Conservation (phyloP, 441 rosid genomes). For the Biscutella laevigata region DNA sequence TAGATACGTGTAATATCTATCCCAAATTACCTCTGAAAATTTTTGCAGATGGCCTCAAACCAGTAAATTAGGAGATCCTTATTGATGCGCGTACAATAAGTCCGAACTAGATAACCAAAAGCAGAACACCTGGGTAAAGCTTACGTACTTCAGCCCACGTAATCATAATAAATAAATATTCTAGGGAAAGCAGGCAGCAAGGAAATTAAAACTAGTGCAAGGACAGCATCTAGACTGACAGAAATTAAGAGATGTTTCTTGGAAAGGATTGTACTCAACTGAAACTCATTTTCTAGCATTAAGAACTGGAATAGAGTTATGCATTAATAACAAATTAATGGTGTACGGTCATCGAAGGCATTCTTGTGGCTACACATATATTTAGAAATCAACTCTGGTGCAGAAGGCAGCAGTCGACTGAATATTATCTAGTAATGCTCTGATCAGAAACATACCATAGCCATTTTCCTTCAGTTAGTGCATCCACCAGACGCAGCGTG, state of each 20-base stretch:
- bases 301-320: neutral
- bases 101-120: constrained; percentile 59
- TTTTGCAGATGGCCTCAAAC: constrained; percentile 74
- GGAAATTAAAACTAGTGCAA: neutral
- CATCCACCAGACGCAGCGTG: constrained; percentile 55
- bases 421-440: constrained; percentile 7
- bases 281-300: neutral
- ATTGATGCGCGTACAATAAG: constrained; percentile 48
- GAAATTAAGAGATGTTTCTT: constrained; percentile 3
- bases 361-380: constrained; percentile 7
- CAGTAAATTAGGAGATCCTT: constrained; percentile 58
- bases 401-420: neutral
- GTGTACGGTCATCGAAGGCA: constrained; percentile 6
- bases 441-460: constrained; percentile 55
- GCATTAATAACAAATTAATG: constrained; percentile 11
- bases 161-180: neutral
- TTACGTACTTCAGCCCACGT: constrained; percentile 14
- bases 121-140: constrained; percentile 60
- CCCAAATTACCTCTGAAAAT: constrained; percentile 64
- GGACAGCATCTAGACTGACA: constrained; percentile 8
- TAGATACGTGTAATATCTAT: constrained; percentile 8
- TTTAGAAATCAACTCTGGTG: neutral
- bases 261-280: neutral
- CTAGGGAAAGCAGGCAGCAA: constrained; percentile 3
- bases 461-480: constrained; percentile 81